These are phyloP conservation scores for Kwoniella mangroviensis DNA, from an alignment of 768 basidiomycete species.

Conservation along the genomic window DNA sequence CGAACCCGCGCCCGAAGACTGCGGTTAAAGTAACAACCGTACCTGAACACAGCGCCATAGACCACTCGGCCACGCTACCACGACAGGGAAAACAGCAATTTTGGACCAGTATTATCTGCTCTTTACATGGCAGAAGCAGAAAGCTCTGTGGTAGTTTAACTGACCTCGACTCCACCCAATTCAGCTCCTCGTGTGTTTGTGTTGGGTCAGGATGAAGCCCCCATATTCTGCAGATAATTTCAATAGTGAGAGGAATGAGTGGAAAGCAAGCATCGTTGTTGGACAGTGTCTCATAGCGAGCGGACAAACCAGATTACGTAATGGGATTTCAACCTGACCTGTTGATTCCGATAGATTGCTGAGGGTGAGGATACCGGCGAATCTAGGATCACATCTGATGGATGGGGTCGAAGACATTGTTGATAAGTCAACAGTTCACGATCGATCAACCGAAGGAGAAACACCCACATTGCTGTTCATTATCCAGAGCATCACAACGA, in stretches of 20 bases:
- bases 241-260: too few species aligned
- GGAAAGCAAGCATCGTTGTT: too few species aligned
- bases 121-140: too few species aligned
- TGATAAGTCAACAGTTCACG: neutral
- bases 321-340: neutral
- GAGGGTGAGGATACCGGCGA: neutral
- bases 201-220: too few species aligned
- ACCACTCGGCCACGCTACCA: constrained; percentile 10
- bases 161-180: too few species aligned
- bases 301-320: neutral
- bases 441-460: neutral
- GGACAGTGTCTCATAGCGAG: neutral
- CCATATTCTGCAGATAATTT: too few species aligned
- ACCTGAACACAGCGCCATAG: constrained; percentile 10
- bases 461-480: too few species aligned
- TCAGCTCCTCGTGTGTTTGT: too few species aligned
- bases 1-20: constrained; percentile 11
- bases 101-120: too few species aligned
- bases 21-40: constrained; percentile 5
- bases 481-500: neutral
- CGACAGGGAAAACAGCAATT: too few species aligned
- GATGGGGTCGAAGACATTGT: neutral
- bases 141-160: too few species aligned
- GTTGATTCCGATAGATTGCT: neutral
- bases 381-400: neutral